Conservation (phyloP, 495 filamentous ascomycete genomes). For the Trichoderma gamsii region DNA sequence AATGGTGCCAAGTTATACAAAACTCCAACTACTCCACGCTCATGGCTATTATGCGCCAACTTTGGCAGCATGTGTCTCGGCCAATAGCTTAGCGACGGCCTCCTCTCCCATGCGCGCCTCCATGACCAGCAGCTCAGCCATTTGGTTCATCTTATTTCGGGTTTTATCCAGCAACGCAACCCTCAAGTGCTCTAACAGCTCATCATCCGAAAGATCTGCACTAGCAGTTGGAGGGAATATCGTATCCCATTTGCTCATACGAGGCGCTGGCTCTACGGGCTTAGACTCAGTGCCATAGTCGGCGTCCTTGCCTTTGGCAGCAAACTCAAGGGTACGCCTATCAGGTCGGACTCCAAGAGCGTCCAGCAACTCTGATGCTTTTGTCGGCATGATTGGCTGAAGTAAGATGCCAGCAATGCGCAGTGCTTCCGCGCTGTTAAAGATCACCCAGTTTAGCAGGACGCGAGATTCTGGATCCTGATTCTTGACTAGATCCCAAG, state of each 20-base stretch:
- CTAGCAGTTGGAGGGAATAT: constrained; percentile 34
- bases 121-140: constrained; percentile 8
- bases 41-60: background rate
- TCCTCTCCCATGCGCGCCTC: constrained; percentile 13
- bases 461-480: background rate
- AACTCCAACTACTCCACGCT: background rate
- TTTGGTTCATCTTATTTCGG: background rate
- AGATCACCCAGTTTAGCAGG: constrained; percentile 47
- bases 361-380: constrained; percentile 67
- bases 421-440: constrained; percentile 66
- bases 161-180: constrained; percentile 9
- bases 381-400: constrained; percentile 87
- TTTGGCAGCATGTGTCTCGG: background rate
- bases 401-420: constrained; percentile 77
- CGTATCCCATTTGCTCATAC: constrained; percentile 17
- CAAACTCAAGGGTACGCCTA: constrained; percentile 51
- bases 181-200: constrained; percentile 8
- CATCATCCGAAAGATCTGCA: constrained; percentile 7
- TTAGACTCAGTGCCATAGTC: constrained; percentile 51
- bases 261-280: background rate
- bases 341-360: constrained; percentile 63
- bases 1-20: background rate
- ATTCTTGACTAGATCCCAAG: constrained; percentile 30
- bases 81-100: background rate
- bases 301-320: constrained; percentile 52